These are phyloP conservation scores for Pestalotiopsis sp. DNA, from an alignment of 2,329 filamentous ascomycete species.

Conservation along the genomic window DNA sequence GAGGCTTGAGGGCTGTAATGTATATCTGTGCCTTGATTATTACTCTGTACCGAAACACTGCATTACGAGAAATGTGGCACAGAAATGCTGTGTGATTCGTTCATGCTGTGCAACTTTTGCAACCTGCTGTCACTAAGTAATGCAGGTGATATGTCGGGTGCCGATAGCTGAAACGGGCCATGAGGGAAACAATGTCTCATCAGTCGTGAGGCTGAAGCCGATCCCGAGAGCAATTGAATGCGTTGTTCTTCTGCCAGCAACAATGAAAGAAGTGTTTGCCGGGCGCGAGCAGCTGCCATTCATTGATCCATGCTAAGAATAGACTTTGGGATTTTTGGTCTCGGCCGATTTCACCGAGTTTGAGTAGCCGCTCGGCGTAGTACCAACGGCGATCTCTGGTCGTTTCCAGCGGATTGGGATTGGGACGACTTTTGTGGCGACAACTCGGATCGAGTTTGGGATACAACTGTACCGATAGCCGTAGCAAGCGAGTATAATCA, in stretches of 20 bases:
- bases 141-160: not conserved
- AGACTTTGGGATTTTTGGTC: not conserved
- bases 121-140: not conserved
- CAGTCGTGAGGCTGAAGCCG: not conserved
- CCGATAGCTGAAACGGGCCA: not conserved
- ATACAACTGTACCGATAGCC: not conserved
- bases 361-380: not conserved
- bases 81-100: not conserved
- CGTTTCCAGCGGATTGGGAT: not conserved
- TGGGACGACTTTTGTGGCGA: not conserved
- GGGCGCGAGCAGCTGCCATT: not conserved
- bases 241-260: not conserved
- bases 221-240: not conserved
- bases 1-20: not conserved
- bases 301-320: not conserved
- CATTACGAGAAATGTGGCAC: not conserved
- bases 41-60: not conserved
- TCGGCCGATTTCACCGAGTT: not conserved
- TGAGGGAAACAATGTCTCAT: slow-evolving; percentile 4
- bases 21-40: not conserved
- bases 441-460: not conserved
- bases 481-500: not conserved
- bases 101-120: not conserved
- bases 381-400: not conserved
- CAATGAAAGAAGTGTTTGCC: not conserved